Conservation (phyloP, 1,284 basidiomycete species). For the Cutaneotrichosporon spelunceum region DNA sequence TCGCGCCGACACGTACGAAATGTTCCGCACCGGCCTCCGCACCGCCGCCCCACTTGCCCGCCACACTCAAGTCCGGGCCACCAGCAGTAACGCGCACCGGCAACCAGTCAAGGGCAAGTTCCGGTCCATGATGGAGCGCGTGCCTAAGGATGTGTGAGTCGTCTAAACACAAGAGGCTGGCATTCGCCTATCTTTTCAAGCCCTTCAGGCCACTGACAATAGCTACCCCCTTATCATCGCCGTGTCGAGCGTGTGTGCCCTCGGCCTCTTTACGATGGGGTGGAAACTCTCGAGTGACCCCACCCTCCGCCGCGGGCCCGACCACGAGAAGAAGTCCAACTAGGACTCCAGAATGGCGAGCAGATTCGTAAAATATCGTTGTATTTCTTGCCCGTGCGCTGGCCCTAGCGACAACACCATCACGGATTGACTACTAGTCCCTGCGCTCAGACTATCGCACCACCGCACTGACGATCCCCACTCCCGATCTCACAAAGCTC, state of each 20-base stretch:
- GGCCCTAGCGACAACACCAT: too few relatives aligned
- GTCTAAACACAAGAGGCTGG: background rate
- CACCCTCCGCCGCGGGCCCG: background rate
- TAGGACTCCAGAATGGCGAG: too few relatives aligned
- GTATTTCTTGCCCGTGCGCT: too few relatives aligned
- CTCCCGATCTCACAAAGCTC: background rate
- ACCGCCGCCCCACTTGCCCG: background rate
- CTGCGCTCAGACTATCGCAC: background rate
- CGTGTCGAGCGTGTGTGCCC: background rate
- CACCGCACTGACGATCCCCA: background rate
- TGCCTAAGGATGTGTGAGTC: background rate
- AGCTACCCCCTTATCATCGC: constrained; percentile 6
- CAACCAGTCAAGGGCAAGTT: background rate
- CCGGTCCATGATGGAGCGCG: background rate
- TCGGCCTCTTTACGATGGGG: background rate
- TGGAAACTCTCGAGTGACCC: background rate
- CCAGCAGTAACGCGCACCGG: background rate
- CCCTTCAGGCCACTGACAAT: background rate
- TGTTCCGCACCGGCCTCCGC: background rate
- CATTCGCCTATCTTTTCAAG: background rate
- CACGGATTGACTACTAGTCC: background rate
- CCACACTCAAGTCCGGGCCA: background rate
- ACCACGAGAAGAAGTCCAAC: background rate
- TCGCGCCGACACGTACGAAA: background rate
- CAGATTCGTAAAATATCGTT: too few relatives aligned